A percentile compares a stretch with the other conserved stretches of the same genome.
Conservation (phyloP, 1,284 basidiomycete genomes). For the Golubevia sp. region DNA sequence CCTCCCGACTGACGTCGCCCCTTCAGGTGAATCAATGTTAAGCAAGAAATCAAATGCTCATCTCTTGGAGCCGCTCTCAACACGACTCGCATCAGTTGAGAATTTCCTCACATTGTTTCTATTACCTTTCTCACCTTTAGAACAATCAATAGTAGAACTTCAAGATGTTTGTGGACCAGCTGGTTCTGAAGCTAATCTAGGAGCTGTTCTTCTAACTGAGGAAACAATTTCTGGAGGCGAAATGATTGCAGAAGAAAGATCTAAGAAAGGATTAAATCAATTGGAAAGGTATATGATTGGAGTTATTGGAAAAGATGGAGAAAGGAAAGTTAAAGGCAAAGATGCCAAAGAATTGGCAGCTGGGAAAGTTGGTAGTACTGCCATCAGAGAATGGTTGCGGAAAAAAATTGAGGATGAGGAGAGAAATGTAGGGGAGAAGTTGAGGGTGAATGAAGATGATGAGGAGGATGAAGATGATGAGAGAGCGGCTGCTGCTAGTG, state of each 20-base stretch:
- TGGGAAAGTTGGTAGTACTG: conserved; percentile 55
- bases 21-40: conserved; percentile 74
- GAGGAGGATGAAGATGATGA: conserved; percentile 6
- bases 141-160: conserved; percentile 37
- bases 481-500: conserved; percentile 10
- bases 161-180: conserved; percentile 52
- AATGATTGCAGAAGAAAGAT: conserved; percentile 32
- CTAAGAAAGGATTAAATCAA: conserved; percentile 25
- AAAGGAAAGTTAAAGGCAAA: conserved; percentile 30
- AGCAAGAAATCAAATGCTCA: conserved; percentile 74
- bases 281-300: conserved; percentile 41
- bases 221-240: conserved; percentile 50
- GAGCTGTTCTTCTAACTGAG: conserved; percentile 50
- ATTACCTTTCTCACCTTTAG: conserved; percentile 15
- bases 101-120: conserved; percentile 36
- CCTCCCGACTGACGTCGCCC: background rate
- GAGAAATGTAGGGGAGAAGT: background rate
- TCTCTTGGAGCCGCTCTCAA: conserved; percentile 72
- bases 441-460: conserved; percentile 6
- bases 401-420: background rate
- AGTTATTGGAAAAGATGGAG: conserved; percentile 38
- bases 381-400: conserved; percentile 47
- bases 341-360: conserved; percentile 40
- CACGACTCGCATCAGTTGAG: conserved; percentile 39
- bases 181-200: conserved; percentile 35